Evolutionary conservation across 257 asterid species (phyloP).

Genomic region (Solanum gandarillasii): DNA sequence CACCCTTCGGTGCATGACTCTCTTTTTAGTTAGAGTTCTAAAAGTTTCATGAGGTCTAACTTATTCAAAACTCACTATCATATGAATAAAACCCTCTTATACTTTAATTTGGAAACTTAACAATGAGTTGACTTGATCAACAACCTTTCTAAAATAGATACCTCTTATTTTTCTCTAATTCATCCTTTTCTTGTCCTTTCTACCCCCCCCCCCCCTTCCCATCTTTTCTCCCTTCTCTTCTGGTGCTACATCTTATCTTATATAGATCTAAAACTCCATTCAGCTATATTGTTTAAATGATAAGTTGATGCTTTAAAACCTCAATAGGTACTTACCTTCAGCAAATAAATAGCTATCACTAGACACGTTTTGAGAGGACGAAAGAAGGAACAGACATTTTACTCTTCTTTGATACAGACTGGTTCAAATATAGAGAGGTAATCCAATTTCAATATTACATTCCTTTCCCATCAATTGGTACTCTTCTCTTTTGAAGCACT

Average conservation of each 20-base stretch:
- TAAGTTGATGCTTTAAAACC: background rate
- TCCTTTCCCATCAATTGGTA: background rate
- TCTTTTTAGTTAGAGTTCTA: background rate
- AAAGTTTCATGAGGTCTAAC: background rate
- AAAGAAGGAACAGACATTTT: background rate
- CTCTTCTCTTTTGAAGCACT: background rate
- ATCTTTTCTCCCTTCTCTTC: background rate
- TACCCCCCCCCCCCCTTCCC: background rate
- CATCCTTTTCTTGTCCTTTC: background rate
- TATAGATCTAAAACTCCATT: background rate
- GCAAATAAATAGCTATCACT: background rate
- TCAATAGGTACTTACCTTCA: background rate
- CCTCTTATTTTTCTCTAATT: background rate
- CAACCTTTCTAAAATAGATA: background rate
- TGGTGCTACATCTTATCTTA: background rate
- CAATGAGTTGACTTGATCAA: background rate
- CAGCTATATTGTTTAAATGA: background rate
- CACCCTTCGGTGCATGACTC: background rate
- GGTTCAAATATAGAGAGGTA: background rate
- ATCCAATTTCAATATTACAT: background rate
- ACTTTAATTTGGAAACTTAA: background rate
- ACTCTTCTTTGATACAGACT: background rate
- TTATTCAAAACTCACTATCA: background rate
- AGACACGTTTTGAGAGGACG: background rate
- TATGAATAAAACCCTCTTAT: background rate